Percentiles rank a stretch among this genome's conserved stretches.
phyloP scores from a whole-genome alignment of 1,139 yeast genomes.

The Hanseniaspora uvarum region DNA sequence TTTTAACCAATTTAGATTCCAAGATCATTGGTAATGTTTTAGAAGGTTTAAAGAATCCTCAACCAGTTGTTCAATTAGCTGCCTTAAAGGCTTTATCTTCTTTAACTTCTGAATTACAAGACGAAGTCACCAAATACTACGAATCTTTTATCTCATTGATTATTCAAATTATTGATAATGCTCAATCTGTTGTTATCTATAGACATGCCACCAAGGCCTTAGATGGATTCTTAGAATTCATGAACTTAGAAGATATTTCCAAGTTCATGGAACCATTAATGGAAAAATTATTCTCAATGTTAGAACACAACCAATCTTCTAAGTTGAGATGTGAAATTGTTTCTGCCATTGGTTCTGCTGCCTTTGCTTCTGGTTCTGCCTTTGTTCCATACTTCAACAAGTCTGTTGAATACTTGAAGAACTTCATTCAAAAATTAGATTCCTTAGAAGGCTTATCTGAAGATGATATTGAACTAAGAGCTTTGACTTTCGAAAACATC shows the following conservation, averaged over 20 bases:
- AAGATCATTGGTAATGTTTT: slow-evolving; percentile 64
- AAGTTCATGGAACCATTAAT: slow-evolving; percentile 78
- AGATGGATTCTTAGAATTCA: slow-evolving; percentile 84
- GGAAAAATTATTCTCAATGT: slow-evolving; percentile 78
- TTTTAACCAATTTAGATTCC: slow-evolving; percentile 56
- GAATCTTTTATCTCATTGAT: slow-evolving; percentile 74
- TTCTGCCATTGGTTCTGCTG: slow-evolving; percentile 94
- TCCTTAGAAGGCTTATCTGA: slow-evolving; percentile 62
- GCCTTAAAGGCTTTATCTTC: slow-evolving; percentile 75
- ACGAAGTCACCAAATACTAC: slow-evolving; percentile 71
- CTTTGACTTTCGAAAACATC: slow-evolving; percentile 82
- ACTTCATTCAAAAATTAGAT: slow-evolving; percentile 60
- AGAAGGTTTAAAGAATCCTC: slow-evolving; percentile 69
- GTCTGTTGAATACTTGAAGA: slow-evolving; percentile 71
- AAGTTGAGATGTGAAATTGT: slow-evolving; percentile 79
- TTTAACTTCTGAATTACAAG: slow-evolving; percentile 77
- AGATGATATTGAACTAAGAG: slow-evolving; percentile 76
- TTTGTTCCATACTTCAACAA: slow-evolving; percentile 77
- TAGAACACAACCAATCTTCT: slow-evolving; percentile 50
- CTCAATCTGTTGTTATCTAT: slow-evolving; percentile 74
- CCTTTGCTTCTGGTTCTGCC: slow-evolving; percentile 84
- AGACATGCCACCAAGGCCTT: slow-evolving; percentile 84
- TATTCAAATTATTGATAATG: slow-evolving; percentile 75
- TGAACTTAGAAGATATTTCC: slow-evolving; percentile 76
- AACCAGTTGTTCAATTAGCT: slow-evolving; percentile 68